Evolutionary conservation across 768 basidiomycete genomes (phyloP), one percentile per base, ranked within the genome.

Genomic region (Phanerochaete carnosa): DNA sequence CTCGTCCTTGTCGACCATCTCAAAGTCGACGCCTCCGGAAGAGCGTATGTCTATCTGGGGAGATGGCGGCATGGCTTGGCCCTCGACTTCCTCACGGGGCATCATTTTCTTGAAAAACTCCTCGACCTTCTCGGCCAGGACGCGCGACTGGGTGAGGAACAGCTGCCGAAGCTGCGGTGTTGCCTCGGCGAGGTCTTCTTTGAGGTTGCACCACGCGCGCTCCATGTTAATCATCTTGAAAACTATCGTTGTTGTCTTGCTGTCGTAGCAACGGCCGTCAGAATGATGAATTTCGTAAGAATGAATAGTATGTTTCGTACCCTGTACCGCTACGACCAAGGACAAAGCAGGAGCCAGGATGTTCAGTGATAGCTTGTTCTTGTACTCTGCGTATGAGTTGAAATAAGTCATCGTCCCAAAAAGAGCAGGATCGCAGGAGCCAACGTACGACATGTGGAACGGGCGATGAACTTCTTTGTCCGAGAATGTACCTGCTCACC

Each of bases 271-370:
- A 9, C 11, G 6, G 19, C 13, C 19, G 16, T 13, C 28, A 12
- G 6, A 5, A 25, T 11, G 23, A 8, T 35, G 11, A 11, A 43
- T 9, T 43, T 19, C 39, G 5, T 15, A 15, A 19, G 39, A 30
- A 3, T 6, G 4, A 25, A 52, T 15, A 59, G 29, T 4, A 22
- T 50, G 43, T n/a, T 43, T 22, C 59, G 23, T 29, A 55, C 86
- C 87, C 87, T 0, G 87, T 89, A 13, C 87, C 87, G 67, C 86
- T 88, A 28, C 87, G 75, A 0, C 87, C 64, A 12, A 61, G 26
- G 45, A 88, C 86, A 68, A 83, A 88, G 62, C 83, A 87, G 0
- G 87, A 86, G 16, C 77, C 70, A 0, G 72, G 73, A 62, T 87
- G 80, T 51, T 87, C 79, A 22, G 87, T 80, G 13, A 88, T 86